Conservation (phyloP, 2,329 filamentous ascomycete genomes). For the Ampelomyces quisqualis region DNA sequence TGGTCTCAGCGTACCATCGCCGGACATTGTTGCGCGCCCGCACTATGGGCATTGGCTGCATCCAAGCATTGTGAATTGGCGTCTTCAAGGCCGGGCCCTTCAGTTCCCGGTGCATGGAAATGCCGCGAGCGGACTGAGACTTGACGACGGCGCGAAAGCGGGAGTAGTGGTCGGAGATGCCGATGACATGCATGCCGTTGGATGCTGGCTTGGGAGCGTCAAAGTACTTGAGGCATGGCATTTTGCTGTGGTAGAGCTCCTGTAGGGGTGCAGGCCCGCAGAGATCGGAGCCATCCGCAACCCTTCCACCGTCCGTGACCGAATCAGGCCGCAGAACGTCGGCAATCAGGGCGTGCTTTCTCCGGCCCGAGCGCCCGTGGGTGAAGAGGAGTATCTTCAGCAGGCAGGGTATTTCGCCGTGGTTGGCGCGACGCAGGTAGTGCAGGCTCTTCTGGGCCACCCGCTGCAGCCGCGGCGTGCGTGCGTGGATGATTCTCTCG, state of each 20-base stretch:
- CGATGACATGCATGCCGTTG: slow-evolving; percentile 18
- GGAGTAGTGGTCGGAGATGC: slow-evolving; percentile 35
- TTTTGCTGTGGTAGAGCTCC: slow-evolving; percentile 39
- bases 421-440: slow-evolving; percentile 56
- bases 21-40: slow-evolving; percentile 48
- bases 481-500: slow-evolving; percentile 23
- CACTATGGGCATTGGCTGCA: slow-evolving; percentile 48
- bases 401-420: slow-evolving; percentile 55
- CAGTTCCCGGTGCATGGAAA: slow-evolving; percentile 23
- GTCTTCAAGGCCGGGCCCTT: slow-evolving; percentile 35
- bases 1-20: slow-evolving; percentile 47
- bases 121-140: slow-evolving; percentile 23
- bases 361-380: slow-evolving; percentile 59
- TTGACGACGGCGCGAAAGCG: slow-evolving; percentile 32
- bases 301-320: slow-evolving; percentile 5
- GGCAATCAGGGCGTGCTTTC: slow-evolving; percentile 50
- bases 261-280: slow-evolving; percentile 31
- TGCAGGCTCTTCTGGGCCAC: slow-evolving; percentile 44
- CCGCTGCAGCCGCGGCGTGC: slow-evolving; percentile 22
- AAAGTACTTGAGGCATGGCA: slow-evolving; percentile 34
- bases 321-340: slow-evolving; percentile 29
- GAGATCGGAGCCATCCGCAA: not conserved
- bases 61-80: slow-evolving; percentile 50
- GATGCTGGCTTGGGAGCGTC: slow-evolving; percentile 25
- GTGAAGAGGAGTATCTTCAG: slow-evolving; percentile 55